These are phyloP conservation scores for Hordeum vulgare DNA, from an alignment of 176 grass and related monocot genomes.

Conservation along the genomic window MorexV3_pseudomolecules_assembly NC_058522.1:387901585-387902084, in stretches of 20 bases:
- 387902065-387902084: background rate
- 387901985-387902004: background rate
- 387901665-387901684: background rate
- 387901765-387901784: background rate
- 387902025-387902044: background rate
- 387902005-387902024: background rate
- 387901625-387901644: background rate
- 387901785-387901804: background rate
- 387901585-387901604: background rate
- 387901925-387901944: background rate
- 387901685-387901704: background rate
- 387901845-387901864: background rate
- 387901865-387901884: background rate
- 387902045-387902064: background rate
- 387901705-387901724: background rate
- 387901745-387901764: background rate
- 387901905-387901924: background rate
- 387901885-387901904: background rate
- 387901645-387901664: background rate
- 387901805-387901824: background rate
- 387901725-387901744: background rate
- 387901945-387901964: background rate
- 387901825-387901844: background rate
- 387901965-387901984: background rate
- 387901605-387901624: background rate